phyloP scores from a whole-genome alignment of 345 rosid species.

The Syzygium aqueum region DNA sequence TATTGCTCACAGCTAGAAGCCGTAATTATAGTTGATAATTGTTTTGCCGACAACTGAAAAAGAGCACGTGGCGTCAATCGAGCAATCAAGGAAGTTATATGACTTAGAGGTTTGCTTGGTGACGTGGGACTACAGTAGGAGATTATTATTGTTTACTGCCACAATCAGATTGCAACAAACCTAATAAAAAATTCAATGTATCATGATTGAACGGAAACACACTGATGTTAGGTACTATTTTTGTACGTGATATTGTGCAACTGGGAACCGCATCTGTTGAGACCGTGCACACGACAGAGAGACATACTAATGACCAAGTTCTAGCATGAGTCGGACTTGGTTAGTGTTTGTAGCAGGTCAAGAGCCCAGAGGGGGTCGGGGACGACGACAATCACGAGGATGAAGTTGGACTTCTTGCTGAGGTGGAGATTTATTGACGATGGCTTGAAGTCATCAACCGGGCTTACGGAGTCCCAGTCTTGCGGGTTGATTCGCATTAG shows the following conservation, averaged over 20 bases:
- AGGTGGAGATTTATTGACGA: no score
- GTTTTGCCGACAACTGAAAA: neutral
- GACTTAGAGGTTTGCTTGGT: neutral
- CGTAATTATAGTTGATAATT: neutral
- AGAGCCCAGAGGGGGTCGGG: no score
- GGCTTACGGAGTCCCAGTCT: no score
- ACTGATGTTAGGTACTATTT: neutral
- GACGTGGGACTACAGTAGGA: neutral
- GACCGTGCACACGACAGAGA: neutral
- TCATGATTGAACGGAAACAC: neutral
- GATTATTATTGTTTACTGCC: no score
- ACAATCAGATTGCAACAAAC: neutral
- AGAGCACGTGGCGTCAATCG: neutral
- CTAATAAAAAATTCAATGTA: neutral
- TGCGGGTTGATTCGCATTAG: no score
- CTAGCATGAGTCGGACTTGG: no score
- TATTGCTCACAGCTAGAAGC: neutral
- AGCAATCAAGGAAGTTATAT: neutral
- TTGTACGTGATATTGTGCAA: neutral
- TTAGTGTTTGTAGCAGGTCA: neutral
- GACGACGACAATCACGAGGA: no score
- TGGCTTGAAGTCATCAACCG: no score
- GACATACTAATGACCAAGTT: neutral
- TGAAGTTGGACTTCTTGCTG: no score
- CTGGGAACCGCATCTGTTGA: neutral